Evolutionary conservation across 2,329 filamentous ascomycete genomes (phyloP), one percentile per base, ranked within the genome.

Genomic region (Capronia coronata): DNA sequence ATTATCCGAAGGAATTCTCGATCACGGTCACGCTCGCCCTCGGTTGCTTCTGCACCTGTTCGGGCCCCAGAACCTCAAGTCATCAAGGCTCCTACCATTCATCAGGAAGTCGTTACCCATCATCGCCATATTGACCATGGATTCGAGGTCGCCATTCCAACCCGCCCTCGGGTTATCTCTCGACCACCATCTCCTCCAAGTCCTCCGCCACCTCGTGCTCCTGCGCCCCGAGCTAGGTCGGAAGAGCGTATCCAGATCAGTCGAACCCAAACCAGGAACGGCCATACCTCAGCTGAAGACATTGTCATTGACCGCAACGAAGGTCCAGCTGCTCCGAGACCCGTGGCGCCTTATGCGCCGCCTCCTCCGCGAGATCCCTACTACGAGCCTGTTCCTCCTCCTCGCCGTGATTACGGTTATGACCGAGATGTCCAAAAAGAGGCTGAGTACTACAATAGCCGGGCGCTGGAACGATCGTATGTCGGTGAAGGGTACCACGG

Each of bases 101-200:
- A 91, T 67, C 82, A 91, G 62, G 87, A 95, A 64, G 82, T 94
- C 51, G 90, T 94, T 58, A 94, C 87, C 0, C 87, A 93, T 68
- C 91, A 93, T 65, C 79, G 83, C 50, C 86, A 91, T 63, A 84
- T 94, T 60, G 86, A 94, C 63, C 87, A 94, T 68, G 89, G 86
- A 87, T 60, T 55, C 39, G 58, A 61, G 43, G 47, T 61, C 16
- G 34, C 47, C 4, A 49, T 57, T 30, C 48, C 54, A 11, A 48
- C 59, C 73, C 64, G 80, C 67, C 27, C 50, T 32, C 44, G 51
- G n/a, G 48, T 45, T 18, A 48, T 48, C 29, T 54, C 46, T 18
- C 43, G 41, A 11, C 49, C 70, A 19, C 73, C 72, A 14, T 71
- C 68, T 7, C 72, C 71, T 22, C 64, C 64, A 21, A 65, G 63